phyloP scores from a whole-genome alignment of 805 yeast species.

The Schwanniomyces polymorphus region DNA sequence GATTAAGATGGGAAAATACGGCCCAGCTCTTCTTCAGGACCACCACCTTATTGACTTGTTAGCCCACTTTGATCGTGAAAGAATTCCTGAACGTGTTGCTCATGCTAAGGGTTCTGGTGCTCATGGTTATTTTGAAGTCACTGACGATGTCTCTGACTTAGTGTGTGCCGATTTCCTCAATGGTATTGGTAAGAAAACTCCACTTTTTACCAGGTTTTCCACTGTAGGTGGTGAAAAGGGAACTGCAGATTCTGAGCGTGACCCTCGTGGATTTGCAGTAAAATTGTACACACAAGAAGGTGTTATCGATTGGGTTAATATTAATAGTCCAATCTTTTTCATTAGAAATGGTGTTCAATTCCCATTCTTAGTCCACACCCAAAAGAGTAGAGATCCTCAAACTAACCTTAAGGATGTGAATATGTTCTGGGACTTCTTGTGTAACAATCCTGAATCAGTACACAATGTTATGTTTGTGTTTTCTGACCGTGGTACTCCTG shows the following conservation, averaged over 20 bases:
- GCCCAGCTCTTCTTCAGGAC: constrained; percentile 81
- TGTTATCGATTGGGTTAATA: constrained; percentile 79
- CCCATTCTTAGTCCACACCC: constrained; percentile 87
- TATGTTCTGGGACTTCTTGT: constrained; percentile 83
- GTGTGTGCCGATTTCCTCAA: constrained; percentile 70
- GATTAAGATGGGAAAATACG: constrained; percentile 71
- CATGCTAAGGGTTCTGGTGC: constrained; percentile 96
- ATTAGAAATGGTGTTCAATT: constrained; percentile 82
- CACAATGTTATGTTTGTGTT: constrained; percentile 76
- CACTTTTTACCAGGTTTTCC: constrained; percentile 72
- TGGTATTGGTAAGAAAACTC: constrained; percentile 77
- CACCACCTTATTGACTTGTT: constrained; percentile 75
- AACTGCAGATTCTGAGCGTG: constrained; percentile 80
- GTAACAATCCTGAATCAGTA: constrained; percentile 68
- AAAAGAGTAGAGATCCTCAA: constrained; percentile 81
- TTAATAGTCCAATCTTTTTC: constrained; percentile 84
- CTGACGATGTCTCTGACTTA: constrained; percentile 69
- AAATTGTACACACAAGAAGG: constrained; percentile 85
- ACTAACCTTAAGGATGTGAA: constrained; percentile 80
- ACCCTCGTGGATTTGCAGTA: constrained; percentile 83
- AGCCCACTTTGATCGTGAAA: constrained; percentile 86
- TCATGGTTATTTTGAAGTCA: constrained; percentile 76
- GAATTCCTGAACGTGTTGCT: constrained; percentile 90
- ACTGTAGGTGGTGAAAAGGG: constrained; percentile 88
- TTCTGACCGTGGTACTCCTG: constrained; percentile 82